Evolutionary conservation across 148 eudicot species (phyloP), one percentile per base, ranked within the genome.

Genomic region (Hydrangea macrophylla): DNA sequence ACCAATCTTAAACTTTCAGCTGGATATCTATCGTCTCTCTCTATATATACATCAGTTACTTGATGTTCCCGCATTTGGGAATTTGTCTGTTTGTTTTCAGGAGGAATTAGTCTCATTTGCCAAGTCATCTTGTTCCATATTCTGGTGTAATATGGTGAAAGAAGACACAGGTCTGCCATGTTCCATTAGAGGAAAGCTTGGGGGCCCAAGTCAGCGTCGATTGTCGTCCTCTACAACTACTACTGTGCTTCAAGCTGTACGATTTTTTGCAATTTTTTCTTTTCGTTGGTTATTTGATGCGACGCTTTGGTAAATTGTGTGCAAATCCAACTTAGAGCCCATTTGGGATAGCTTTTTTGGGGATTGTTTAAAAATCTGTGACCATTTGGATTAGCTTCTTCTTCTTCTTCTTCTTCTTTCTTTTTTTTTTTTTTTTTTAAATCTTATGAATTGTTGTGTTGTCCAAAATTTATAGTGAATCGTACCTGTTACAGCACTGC

Each of bases 191-290:
- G 99, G 99, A 64, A 88, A 73, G 82, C 76, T 94, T 61, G 99
- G 99, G 55, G 99, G 99, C 37, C 99, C 92, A 69, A 94, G 97
- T 81, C 97, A 88, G 77, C 87, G 97, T 11, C 78, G 97, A 24
- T 70, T 94, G 71, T 74, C 97, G 8, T 79, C 88, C 70, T 70
- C 85, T 65, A 53, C 73, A 39, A 84, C 86, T 18, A 82, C 96
- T 58, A 60, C 79, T 74, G 90, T 90, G 48, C 70, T 94, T 81
- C 88, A 85, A 88, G 93, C 96, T 73, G 98, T 93, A 90, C 50
- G 75, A 70, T 72, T 78, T 71, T 64, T 48, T 65, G 32, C 8
- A 11, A 61, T 26, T 57, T 53, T 58, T 72, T 13, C 31, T 32
- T 57, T 5, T 72, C 22, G 9, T 39, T 26, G 28, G 25, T 68